phyloP scores from a whole-genome alignment of 768 basidiomycete genomes.

The Dioszegia aurantiaca region DNA sequence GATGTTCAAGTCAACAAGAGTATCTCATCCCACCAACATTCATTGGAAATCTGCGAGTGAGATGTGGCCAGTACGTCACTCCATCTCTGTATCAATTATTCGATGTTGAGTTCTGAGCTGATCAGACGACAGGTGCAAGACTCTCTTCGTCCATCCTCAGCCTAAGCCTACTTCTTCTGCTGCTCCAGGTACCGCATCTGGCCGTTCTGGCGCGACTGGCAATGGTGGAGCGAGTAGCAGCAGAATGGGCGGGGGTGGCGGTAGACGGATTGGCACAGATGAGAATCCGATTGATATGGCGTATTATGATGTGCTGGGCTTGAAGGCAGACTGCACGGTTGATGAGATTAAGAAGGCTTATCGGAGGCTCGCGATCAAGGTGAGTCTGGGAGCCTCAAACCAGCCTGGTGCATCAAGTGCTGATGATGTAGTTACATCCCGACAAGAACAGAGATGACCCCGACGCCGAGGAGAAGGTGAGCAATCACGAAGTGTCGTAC shows the following conservation, averaged over 20 bases:
- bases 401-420: not conserved
- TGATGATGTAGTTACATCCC: slow-evolving; percentile 37
- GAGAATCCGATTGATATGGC: slow-evolving; percentile 50
- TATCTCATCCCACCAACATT: slow-evolving; percentile 50
- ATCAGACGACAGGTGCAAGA: slow-evolving; percentile 36
- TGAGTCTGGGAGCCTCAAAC: slow-evolving; percentile 10
- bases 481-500: not conserved
- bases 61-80: slow-evolving; percentile 30
- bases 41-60: slow-evolving; percentile 44
- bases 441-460: slow-evolving; percentile 52
- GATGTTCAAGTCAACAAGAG: slow-evolving; percentile 43
- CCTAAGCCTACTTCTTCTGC: slow-evolving; percentile 33
- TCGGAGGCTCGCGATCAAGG: slow-evolving; percentile 50
- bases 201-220: slow-evolving; percentile 10
- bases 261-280: slow-evolving; percentile 43
- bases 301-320: slow-evolving; percentile 50
- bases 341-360: slow-evolving; percentile 52
- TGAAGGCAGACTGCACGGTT: slow-evolving; percentile 45
- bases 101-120: not conserved
- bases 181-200: not conserved
- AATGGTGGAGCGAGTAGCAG: slow-evolving; percentile 11
- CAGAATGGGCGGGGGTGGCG: slow-evolving; percentile 11
- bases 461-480: slow-evolving; percentile 51
- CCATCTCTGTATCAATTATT: not conserved
- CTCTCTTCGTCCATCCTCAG: slow-evolving; percentile 44